Evolutionary conservation across 2,329 filamentous ascomycete species (phyloP), one percentile per base, ranked within the genome.

Genomic region (Aspergillus cejpii): DNA sequence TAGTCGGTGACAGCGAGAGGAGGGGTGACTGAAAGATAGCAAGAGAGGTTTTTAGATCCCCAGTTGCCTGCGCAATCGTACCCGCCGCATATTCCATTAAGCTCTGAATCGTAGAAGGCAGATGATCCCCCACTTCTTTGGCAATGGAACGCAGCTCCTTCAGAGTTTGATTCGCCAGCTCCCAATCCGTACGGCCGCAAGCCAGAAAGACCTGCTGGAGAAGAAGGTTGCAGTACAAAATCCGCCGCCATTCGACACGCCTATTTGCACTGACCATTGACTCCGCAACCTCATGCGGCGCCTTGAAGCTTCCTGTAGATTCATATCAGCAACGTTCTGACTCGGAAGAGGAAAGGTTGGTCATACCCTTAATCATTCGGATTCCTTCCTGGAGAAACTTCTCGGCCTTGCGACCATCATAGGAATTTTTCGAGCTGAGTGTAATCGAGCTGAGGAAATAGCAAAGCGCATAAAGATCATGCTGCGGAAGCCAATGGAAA

Each of bases 21-120:
- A 71, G 66, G 1, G 75, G 69, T 31, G 80, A 76, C 48, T 78
- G 75, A 65, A 87, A 95, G 7, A 83, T 75, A 3, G 71, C 56
- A 11, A 89, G 69, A 3, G 91, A 89, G 2, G 71, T 69, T n/a
- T 78, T 70, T 1, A 92, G 73, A 51, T 88, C 76, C 12, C 88
- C 89, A 4, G 76, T 83, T 14, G 84, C 86, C 69, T 96, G 91
- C 41, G 81, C 73, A 54, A 88, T 84, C 6, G 86, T 77, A 0
- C 85, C 90, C 1, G 76, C 73, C 14, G 95, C 78, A 64, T 96
- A 96, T 34, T 79, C 70, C 5, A 79, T 73, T 36, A 86, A 73
- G 26, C 80, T 69, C 19, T 65, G 63, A 27, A 81, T 73, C 2
- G 63, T 58, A 11, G 66, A 63, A 2, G 67, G 57, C 17, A 68